Base-by-base conservation (phyloP, 2,329 filamentous ascomycete species). In the Pseudovirgaria hyperparasitica region DNA sequence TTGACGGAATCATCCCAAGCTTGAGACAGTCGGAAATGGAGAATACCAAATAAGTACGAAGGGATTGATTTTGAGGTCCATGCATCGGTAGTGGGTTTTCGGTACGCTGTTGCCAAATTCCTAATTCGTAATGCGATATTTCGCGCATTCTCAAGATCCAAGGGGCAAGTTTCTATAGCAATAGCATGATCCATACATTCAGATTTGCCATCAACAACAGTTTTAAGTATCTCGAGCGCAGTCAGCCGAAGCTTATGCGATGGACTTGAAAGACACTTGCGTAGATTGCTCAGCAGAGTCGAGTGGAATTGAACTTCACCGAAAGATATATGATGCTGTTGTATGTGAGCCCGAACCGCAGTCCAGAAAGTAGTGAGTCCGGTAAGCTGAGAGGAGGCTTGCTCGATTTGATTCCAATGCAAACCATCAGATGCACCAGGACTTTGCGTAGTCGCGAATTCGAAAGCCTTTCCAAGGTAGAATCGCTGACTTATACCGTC, bases 1-100 rank as follows among this genome's bases (percentile, higher is more conserved):
- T 74, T 69, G 26, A 78, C 72, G 1, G 82, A 71, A 42, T 92
- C 82, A 33, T 92, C 82, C 82, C 87, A 94, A 5, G 92, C 63
- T 19, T 84, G 84, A 1, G 85, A 71, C 37, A 94, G 65, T 39
- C 79, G 82, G 25, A 92, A 74, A 1, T 86, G 90, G 33, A 96
- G 66, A 54, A 94, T 69, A 25, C 90, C 90, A 41, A 94, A 93
- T 41, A 84, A 75, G 43, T 86, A 96, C 1, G 72, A 67, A 0
- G 86, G 81, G 16, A 96, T 67, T 5, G 84, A 72, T 41, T 70
- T 66, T 32, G 70, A 64, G 37, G 92, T 57, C 71, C 77, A 81
- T 2, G 69, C 69, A 19, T 70, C 63, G 2, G 68, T 57, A 21
- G 62, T 58, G 7, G 76, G 47, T 14, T 67, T 61, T 5, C 67